Conservation (phyloP, 176 grass and related monocot genomes). For the Aegilops sharonensis region DNA sequence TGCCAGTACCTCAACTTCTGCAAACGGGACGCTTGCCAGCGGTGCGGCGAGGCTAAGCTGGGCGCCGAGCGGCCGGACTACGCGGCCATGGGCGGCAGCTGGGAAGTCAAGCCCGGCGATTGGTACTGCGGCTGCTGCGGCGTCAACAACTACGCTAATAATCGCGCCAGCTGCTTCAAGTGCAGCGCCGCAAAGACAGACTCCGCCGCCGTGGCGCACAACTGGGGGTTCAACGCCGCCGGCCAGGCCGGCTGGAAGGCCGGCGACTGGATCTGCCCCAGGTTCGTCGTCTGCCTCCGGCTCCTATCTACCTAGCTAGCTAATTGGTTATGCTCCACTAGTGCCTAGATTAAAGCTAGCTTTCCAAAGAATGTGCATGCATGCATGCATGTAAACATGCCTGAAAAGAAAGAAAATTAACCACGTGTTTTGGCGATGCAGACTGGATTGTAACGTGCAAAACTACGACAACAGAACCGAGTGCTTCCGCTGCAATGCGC, state of each 20-base stretch:
- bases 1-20: slow-evolving; percentile 91
- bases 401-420: no score
- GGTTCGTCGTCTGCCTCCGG: slow-evolving; percentile 19
- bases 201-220: slow-evolving; percentile 55
- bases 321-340: not conserved
- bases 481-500: slow-evolving; percentile 70
- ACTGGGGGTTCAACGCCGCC: slow-evolving; percentile 58
- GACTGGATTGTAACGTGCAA: slow-evolving; percentile 68
- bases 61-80: slow-evolving; percentile 50
- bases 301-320: no score
- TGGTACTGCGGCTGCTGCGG: slow-evolving; percentile 79
- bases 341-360: not conserved
- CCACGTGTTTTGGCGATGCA: slow-evolving; percentile 17
- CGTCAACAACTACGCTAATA: slow-evolving; percentile 79
- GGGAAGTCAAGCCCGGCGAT: slow-evolving; percentile 93
- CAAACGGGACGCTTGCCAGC: slow-evolving; percentile 79
- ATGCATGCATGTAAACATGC: not conserved
- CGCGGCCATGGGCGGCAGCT: slow-evolving; percentile 32
- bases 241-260: slow-evolving; percentile 66
- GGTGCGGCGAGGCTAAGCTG: slow-evolving; percentile 71
- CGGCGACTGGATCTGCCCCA: slow-evolving; percentile 89
- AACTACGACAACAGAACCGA: slow-evolving; percentile 82
- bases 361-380: slow-evolving; percentile 20
- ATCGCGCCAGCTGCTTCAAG: slow-evolving; percentile 78
- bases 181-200: slow-evolving; percentile 72